These are phyloP conservation scores for Tetrapisispora phaffii DNA, from an alignment of 805 yeast genomes.

Conservation along the genomic window DNA sequence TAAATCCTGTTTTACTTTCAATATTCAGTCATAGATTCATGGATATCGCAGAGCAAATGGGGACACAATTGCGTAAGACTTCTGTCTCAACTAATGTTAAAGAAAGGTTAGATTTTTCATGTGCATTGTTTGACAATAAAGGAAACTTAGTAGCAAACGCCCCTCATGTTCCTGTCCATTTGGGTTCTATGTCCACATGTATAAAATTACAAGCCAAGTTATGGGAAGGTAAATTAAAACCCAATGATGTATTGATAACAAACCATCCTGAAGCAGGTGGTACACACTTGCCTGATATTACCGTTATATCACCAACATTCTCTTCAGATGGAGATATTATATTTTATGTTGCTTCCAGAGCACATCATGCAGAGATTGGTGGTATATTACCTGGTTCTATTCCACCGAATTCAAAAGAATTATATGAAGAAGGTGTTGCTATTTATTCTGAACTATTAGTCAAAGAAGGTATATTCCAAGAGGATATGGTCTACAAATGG, in stretches of 20 bases:
- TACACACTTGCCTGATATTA: constrained; percentile 81
- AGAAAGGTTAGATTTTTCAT: constrained; percentile 73
- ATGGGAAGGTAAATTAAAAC: constrained; percentile 55
- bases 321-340: constrained; percentile 46
- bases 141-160: constrained; percentile 85
- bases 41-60: constrained; percentile 91
- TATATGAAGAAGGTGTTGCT: constrained; percentile 87
- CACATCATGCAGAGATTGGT: constrained; percentile 95
- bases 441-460: constrained; percentile 72
- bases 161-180: constrained; percentile 79
- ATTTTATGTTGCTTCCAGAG: constrained; percentile 87
- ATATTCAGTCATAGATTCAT: constrained; percentile 77
- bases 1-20: constrained; percentile 66
- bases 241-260: constrained; percentile 69
- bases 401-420: constrained; percentile 82
- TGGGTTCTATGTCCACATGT: constrained; percentile 80
- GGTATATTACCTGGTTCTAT: constrained; percentile 86
- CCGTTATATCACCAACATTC: constrained; percentile 86
- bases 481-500: constrained; percentile 50
- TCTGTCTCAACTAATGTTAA: constrained; percentile 76
- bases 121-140: constrained; percentile 67
- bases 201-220: constrained; percentile 52
- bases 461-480: constrained; percentile 62
- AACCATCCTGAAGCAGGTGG: constrained; percentile 84
- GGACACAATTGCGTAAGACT: constrained; percentile 66